phyloP scores from a whole-genome alignment of 768 basidiomycete species.

The Neoboletus brunneissimus region DNA sequence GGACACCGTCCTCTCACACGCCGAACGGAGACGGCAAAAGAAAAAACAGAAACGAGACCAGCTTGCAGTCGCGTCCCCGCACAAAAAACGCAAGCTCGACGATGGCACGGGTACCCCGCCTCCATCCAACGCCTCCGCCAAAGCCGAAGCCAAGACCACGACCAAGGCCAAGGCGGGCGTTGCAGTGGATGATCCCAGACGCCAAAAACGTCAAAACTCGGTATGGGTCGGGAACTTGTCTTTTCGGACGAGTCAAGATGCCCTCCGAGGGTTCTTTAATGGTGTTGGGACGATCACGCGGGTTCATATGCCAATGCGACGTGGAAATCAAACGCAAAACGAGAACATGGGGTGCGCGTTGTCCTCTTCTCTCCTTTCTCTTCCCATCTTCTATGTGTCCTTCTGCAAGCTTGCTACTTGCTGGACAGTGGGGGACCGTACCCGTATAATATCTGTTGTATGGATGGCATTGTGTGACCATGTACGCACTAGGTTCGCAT shows the following conservation, averaged over 20 bases:
- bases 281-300: constrained; percentile 73
- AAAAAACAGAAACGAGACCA: constrained; percentile 36
- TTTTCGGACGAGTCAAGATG: constrained; percentile 79
- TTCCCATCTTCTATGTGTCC: background rate
- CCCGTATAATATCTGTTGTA: background rate
- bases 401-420: background rate
- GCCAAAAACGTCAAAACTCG: constrained; percentile 70
- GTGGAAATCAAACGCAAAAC: constrained; percentile 46
- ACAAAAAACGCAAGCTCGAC: constrained; percentile 50
- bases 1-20: constrained; percentile 65
- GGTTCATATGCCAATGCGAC: constrained; percentile 83
- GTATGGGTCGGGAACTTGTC: constrained; percentile 96
- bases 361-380: constrained; percentile 1
- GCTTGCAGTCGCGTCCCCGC: constrained; percentile 6
- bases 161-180: background rate
- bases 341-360: constrained; percentile 77
- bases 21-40: constrained; percentile 65
- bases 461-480: constrained; percentile 7
- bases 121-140: background rate
- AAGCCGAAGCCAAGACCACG: background rate
- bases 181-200: constrained; percentile 9
- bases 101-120: constrained; percentile 3
- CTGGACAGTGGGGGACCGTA: background rate
- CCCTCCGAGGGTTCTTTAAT: constrained; percentile 70
- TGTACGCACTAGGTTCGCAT: constrained; percentile 70